phyloP scores from a whole-genome alignment of 2,329 filamentous ascomycete genomes.

The Neopestalotiopsis clavispora region DNA sequence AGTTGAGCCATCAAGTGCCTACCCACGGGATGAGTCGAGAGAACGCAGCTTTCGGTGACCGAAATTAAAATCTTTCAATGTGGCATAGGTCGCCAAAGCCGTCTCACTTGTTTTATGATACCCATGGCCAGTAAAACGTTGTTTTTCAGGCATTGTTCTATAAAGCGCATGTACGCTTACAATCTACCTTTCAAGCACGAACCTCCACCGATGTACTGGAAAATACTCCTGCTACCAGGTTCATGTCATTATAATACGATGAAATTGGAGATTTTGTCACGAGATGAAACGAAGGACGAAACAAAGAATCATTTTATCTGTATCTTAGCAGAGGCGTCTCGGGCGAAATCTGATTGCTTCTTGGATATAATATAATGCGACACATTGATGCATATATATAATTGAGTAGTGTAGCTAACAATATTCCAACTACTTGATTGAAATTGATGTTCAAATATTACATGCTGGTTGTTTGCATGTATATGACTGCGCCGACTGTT shows the following conservation, averaged over 20 bases:
- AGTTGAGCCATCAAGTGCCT: conserved; percentile 57
- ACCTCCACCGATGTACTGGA: background rate
- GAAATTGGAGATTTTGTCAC: background rate
- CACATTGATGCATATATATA: background rate
- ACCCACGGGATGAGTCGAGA: conserved; percentile 26
- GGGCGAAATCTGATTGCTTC: background rate
- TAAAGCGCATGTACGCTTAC: too few species aligned
- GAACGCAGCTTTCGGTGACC: background rate
- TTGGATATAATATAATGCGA: background rate
- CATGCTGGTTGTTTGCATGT: too few species aligned
- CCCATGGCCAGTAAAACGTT: background rate
- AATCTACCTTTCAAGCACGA: too few species aligned
- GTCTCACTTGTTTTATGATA: background rate
- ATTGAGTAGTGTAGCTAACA: background rate
- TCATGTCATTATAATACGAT: background rate
- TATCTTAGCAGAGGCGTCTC: conserved; percentile 4
- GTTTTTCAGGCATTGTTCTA: too few species aligned
- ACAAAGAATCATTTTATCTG: background rate
- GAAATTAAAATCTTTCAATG: background rate
- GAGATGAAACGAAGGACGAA: background rate
- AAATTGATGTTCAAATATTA: background rate
- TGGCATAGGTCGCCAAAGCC: background rate
- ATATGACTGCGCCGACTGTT: too few species aligned
- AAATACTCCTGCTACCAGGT: background rate
- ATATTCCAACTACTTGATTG: background rate